phyloP scores from a whole-genome alignment of 805 yeast genomes.

The Schwanniomyces sp. region DNA sequence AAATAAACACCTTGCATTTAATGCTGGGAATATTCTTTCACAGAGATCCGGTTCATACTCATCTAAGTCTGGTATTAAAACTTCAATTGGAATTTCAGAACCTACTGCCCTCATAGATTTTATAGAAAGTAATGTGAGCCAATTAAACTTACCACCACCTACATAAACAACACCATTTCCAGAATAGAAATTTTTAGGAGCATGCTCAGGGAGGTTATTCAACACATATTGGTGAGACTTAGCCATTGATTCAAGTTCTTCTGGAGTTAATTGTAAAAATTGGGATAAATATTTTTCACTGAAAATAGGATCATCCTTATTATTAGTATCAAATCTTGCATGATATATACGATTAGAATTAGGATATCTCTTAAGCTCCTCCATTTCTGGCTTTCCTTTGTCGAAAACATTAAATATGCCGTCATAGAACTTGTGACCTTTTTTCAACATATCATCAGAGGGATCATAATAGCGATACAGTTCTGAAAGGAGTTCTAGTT shows the following conservation, averaged over 20 bases:
- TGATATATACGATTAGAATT: slow-evolving; percentile 51
- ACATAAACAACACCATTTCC: slow-evolving; percentile 66
- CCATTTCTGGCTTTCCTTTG: slow-evolving; percentile 46
- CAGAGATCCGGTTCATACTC: slow-evolving; percentile 71
- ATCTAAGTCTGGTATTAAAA: slow-evolving; percentile 66
- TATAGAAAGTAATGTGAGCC: slow-evolving; percentile 67
- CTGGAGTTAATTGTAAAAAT: slow-evolving; percentile 46
- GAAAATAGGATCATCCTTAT: slow-evolving; percentile 30
- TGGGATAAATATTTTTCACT: slow-evolving; percentile 53
- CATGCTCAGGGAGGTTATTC: slow-evolving; percentile 40
- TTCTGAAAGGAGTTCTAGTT: slow-evolving; percentile 5
- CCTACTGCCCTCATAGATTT: slow-evolving; percentile 66
- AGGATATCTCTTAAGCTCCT: slow-evolving; percentile 42
- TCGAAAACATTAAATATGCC: slow-evolving; percentile 41
- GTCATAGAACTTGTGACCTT: slow-evolving; percentile 44
- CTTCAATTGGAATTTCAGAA: slow-evolving; percentile 75
- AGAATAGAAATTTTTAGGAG: slow-evolving; percentile 34
- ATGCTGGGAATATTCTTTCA: slow-evolving; percentile 35
- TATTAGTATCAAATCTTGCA: slow-evolving; percentile 45
- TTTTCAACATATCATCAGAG: slow-evolving; percentile 13
- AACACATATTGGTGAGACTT: slow-evolving; percentile 49
- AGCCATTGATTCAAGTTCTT: slow-evolving; percentile 45
- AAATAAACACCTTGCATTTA: slow-evolving; percentile 39
- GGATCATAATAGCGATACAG: slow-evolving; percentile 7
- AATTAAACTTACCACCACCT: slow-evolving; percentile 79